Base-by-base conservation (phyloP, 179 eudicot species). In the Vitellaria paradoxa region DNA sequence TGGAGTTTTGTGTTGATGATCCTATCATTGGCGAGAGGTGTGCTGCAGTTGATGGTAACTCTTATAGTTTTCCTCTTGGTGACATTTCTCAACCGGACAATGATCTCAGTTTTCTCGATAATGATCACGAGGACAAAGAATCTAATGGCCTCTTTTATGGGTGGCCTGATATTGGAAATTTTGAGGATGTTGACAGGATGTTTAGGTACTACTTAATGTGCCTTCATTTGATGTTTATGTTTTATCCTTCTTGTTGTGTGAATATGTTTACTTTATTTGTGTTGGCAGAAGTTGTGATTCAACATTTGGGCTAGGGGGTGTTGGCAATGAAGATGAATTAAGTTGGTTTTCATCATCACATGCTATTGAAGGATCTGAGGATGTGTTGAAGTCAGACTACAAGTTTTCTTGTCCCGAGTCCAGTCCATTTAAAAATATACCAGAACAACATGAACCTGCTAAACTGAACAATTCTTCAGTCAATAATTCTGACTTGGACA, bases 141-240 rank as follows among this genome's bases (percentile, higher is more conserved):
- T 86, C 87, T 83, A 79, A 72, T 74, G 98, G 92, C 77, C 82
- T 88, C 42, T 84, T 88, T 68, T 90, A 88, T 82, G 87, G 85
- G 53, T 94, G 97, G 98, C 87, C 90, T 65, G 93, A 90, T 24
- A 86, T 93, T 20, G 92, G 85, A 70, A 91, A 87, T 75, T 91
- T 93, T 85, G 97, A 93, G 74, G 98, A 95, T 85, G 94, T 95
- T 66, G 97, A 93, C 85, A 81, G 86, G 85, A 88, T 93, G 91
- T 90, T 91, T 77, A 91, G 98, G 98, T 93, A 90, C 72, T 53
- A 18, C 30, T 40, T 65, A 37, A 50, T 7, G 6, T 67, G 23
- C 77, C 26, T 70, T 68, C 1, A 1, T 69, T 24, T 46, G 47
- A 69, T 14, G 67, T 26, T 47, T 46, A 3, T 23, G 1, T 24